A percentile compares a stretch with the other conserved stretches of the same genome.
phyloP scores from a whole-genome alignment of 495 filamentous ascomycete species.

The Xylaria scruposa region DNA sequence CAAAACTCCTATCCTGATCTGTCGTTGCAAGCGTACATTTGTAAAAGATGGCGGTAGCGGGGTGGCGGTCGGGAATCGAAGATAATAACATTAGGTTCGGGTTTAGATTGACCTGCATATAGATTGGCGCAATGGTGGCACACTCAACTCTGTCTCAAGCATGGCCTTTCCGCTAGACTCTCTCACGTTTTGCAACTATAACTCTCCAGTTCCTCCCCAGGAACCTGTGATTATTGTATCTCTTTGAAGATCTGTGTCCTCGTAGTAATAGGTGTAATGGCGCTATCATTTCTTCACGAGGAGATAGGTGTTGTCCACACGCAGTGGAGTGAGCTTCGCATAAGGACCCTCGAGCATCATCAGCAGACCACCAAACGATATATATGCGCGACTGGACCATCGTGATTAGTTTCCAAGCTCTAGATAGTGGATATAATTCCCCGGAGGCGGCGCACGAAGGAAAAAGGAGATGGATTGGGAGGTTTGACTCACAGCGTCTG shows the following conservation, averaged over 20 bases:
- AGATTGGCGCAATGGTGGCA: constrained; percentile 22
- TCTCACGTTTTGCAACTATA: constrained; percentile 7
- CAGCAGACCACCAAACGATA: constrained; percentile 90
- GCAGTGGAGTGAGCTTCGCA: constrained; percentile 88
- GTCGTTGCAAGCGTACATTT: constrained; percentile 18
- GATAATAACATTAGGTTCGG: constrained; percentile 1
- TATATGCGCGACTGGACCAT: constrained; percentile 77
- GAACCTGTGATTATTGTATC: constrained; percentile 9
- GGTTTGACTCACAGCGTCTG: constrained; percentile 75
- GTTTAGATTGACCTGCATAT: constrained; percentile 23
- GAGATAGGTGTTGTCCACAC: constrained; percentile 92
- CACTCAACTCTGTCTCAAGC: not conserved
- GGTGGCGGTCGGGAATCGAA: constrained; percentile 5
- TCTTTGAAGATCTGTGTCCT: not conserved
- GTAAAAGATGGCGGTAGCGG: not conserved
- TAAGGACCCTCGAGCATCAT: constrained; percentile 92
- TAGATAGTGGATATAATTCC: too few relatives aligned
- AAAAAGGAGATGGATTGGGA: not conserved
- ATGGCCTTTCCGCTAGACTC: not conserved
- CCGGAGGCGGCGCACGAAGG: too few relatives aligned
- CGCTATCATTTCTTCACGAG: constrained; percentile 82
- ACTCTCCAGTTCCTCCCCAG: constrained; percentile 27
- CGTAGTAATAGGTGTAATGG: constrained; percentile 7
- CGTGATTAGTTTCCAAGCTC: constrained; percentile 31
- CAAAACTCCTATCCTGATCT: not conserved